Evolutionary conservation across 2,329 filamentous ascomycete genomes (phyloP).

Genomic region (Delphinella strobiligena): DNA sequence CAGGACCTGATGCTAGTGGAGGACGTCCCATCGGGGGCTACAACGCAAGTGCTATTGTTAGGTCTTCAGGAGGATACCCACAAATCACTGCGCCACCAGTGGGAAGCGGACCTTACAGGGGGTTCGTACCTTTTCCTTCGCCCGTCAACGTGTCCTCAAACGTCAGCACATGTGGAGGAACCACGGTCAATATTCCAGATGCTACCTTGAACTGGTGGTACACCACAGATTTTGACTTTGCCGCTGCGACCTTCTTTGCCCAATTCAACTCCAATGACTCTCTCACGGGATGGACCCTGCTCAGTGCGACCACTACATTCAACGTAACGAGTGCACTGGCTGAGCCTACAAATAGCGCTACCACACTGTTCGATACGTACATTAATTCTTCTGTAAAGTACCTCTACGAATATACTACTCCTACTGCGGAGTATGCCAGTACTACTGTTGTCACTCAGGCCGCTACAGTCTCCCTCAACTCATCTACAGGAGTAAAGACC

Average conservation of each 20-base stretch:
- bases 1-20: no score
- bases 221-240: constrained; percentile 18
- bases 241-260: constrained; percentile 20
- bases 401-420: constrained; percentile 11
- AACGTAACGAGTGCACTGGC: constrained; percentile 20
- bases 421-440: constrained; percentile 18
- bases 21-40: no score
- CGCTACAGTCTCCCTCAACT: constrained; percentile 16
- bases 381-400: constrained; percentile 10
- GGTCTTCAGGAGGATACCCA: no score
- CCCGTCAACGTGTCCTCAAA: constrained; percentile 4
- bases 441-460: constrained; percentile 20
- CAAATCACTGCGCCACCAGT: neutral
- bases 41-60: no score
- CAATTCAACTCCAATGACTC: constrained; percentile 16
- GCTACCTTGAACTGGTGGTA: constrained; percentile 26
- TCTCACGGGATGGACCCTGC: constrained; percentile 19
- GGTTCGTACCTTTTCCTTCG: neutral
- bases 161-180: constrained; percentile 15
- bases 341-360: constrained; percentile 13
- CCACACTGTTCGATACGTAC: constrained; percentile 10
- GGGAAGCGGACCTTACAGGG: neutral
- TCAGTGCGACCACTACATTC: constrained; percentile 19
- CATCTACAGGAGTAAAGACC: constrained; percentile 16
- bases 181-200: constrained; percentile 21